Conservation (phyloP, 2,329 filamentous ascomycete genomes). For the Ceratocystis lukuohia region DNA sequence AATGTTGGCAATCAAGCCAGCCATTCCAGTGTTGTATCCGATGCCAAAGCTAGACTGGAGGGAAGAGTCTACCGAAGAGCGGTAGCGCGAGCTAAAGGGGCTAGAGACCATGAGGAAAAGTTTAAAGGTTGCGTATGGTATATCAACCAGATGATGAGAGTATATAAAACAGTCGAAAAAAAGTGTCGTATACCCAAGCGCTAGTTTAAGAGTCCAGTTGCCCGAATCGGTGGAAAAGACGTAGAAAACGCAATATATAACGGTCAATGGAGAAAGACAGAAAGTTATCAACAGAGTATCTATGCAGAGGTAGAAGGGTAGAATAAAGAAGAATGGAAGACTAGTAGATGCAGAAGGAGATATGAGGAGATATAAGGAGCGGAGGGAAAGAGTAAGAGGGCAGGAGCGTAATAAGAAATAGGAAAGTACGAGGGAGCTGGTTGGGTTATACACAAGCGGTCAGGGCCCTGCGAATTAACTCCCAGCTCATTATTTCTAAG, state of each 20-base stretch:
- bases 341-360: background rate
- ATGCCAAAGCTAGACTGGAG: conserved; percentile 13
- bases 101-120: conserved; percentile 13
- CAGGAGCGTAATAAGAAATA: too few relatives aligned
- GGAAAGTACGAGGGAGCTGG: too few relatives aligned
- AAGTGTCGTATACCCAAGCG: too few relatives aligned
- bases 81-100: conserved; percentile 15
- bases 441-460: too few relatives aligned
- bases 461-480: too few relatives aligned
- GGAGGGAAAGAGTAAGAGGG: too few relatives aligned
- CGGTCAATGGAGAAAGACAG: background rate
- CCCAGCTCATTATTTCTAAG: background rate
- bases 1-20: conserved; percentile 19
- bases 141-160: too few relatives aligned
- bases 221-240: too few relatives aligned
- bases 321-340: background rate
- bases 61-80: conserved; percentile 16
- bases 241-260: too few relatives aligned
- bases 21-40: conserved; percentile 15
- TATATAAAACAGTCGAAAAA: too few relatives aligned
- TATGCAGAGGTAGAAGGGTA: background rate
- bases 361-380: background rate
- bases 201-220: too few relatives aligned
- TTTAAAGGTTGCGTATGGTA: too few relatives aligned
- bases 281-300: background rate